Conservation (phyloP, 2,329 filamentous ascomycete genomes). For the Tolypocladium ophioglossoides region DNA sequence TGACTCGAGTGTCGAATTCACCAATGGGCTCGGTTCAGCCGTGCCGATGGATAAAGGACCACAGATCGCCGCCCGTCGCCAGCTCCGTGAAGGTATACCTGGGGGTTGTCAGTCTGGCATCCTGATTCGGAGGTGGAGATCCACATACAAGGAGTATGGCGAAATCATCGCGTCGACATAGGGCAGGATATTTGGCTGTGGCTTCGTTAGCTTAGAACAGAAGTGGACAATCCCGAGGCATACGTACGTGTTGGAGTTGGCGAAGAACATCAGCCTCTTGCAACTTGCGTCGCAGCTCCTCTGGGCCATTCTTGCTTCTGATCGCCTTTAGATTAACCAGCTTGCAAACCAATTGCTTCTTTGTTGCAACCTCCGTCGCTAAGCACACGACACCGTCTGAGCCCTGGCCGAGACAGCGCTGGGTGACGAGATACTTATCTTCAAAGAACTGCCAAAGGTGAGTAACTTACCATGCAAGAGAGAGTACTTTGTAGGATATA, state of each 20-base stretch:
- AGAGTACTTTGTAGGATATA: slow-evolving; percentile 4
- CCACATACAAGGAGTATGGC: slow-evolving; percentile 31
- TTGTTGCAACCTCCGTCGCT: slow-evolving; percentile 34
- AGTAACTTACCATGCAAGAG: not conserved
- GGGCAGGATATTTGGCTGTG: slow-evolving; percentile 42
- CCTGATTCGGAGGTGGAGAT: not conserved
- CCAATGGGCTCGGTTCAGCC: slow-evolving; percentile 13
- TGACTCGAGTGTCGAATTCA: slow-evolving; percentile 32
- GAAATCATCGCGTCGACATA: slow-evolving; percentile 42
- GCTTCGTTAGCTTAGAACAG: slow-evolving; percentile 5
- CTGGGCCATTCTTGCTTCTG: slow-evolving; percentile 12
- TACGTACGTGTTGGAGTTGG: slow-evolving; percentile 41
- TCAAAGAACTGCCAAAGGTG: slow-evolving; percentile 15
- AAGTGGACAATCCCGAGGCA: not conserved
- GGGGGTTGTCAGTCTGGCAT: not conserved
- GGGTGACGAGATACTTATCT: slow-evolving; percentile 21
- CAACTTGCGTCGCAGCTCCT: slow-evolving; percentile 25
- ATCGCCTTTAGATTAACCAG: slow-evolving; percentile 39
- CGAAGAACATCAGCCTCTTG: slow-evolving; percentile 43
- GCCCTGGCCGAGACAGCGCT: slow-evolving; percentile 25
- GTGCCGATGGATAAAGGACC: slow-evolving; percentile 33
- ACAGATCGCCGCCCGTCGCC: slow-evolving; percentile 43
- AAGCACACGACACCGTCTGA: slow-evolving; percentile 26
- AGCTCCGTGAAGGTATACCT: slow-evolving; percentile 49
- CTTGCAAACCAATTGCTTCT: slow-evolving; percentile 59